Percentiles rank a stretch among this genome's conserved stretches.
These are phyloP conservation scores for Eimeria brunetti DNA, from an alignment of 169 alveolate species.

Conservation along the genomic window DNA sequence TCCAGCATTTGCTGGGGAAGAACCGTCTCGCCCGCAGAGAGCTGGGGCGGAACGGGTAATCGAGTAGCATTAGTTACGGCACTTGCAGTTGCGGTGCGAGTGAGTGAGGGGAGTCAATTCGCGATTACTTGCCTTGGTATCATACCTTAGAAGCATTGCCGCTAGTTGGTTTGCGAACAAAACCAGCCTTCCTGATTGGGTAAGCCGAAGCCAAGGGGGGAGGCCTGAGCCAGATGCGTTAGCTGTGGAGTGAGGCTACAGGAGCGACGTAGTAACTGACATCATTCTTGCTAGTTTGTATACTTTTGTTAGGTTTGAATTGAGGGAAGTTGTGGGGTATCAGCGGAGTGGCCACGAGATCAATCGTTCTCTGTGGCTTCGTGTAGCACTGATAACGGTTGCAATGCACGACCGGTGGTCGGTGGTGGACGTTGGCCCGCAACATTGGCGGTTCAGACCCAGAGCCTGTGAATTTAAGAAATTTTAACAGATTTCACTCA, in stretches of 20 bases:
- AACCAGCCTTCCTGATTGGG: background rate
- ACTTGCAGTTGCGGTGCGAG: background rate
- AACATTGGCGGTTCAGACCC: constrained; percentile 5
- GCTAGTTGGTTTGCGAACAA: background rate
- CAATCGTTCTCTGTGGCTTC: background rate
- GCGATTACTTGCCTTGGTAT: background rate
- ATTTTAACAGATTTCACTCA: background rate
- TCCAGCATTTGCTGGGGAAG: background rate
- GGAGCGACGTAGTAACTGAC: background rate
- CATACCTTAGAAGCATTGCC: background rate
- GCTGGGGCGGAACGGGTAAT: too few relatives aligned
- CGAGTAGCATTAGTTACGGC: background rate
- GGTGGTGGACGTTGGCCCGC: background rate
- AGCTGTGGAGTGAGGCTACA: background rate
- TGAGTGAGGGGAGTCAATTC: background rate
- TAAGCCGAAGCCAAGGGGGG: background rate
- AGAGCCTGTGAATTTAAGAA: background rate
- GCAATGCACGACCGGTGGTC: background rate
- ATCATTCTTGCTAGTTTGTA: background rate
- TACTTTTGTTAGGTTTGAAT: background rate
- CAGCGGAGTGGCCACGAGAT: background rate
- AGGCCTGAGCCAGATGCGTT: background rate
- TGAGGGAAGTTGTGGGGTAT: background rate
- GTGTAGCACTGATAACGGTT: background rate
- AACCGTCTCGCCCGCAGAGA: background rate